Base-by-base conservation (phyloP, 192 early-diverging fungal genomes). In the Pilaira anomala region DNA sequence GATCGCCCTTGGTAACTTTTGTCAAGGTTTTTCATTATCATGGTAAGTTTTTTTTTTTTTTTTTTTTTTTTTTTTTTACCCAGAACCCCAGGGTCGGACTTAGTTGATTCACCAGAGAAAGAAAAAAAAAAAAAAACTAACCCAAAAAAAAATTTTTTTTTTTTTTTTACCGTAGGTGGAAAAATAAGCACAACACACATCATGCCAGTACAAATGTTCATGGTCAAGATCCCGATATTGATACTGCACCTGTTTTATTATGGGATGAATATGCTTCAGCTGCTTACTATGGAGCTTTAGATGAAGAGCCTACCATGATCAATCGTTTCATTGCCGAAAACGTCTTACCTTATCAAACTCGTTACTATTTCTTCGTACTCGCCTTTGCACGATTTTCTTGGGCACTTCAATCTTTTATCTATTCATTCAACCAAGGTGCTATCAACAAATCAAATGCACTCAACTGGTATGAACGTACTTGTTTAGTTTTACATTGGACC, bases 131-230 rank as follows among this genome's bases (percentile, higher is more conserved):
- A 49, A 50, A 13, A 36, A 51, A 39, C 49, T 63, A 52, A 64
- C 1, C 49, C 19, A 8, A 44, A 64, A 39, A 12, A 36, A 33
- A n/a, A n/a, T n/a, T n/a, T n/a, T n/a, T n/a, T 36, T 63, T 26
- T 26, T 49, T 59, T 48, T 46, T 53, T 50, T 48, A 7, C 46
- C 7, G 24, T 44, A 80, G 78, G 87, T 93, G 91, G 91, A 93
- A 93, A 72, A 79, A 91, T 73, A 93, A 93, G 78, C 91, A 93
- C 79, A 88, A 86, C 79, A 91, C 90, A 18, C 91, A 93, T 69
- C 91, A 93, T 73, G 84, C 81, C 5, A 79, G 82, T 7, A 87
- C 91, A 63, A 93, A 93, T 67, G 81, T 93, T 48, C 87, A 89
- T 67, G 75, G 75, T 3, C 78, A 85, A 36, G 91, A 93, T 82